Evolutionary conservation across 148 eudicot species (phyloP), one percentile per base, ranked within the genome.

Genomic region (Cornus suecica): DNA sequence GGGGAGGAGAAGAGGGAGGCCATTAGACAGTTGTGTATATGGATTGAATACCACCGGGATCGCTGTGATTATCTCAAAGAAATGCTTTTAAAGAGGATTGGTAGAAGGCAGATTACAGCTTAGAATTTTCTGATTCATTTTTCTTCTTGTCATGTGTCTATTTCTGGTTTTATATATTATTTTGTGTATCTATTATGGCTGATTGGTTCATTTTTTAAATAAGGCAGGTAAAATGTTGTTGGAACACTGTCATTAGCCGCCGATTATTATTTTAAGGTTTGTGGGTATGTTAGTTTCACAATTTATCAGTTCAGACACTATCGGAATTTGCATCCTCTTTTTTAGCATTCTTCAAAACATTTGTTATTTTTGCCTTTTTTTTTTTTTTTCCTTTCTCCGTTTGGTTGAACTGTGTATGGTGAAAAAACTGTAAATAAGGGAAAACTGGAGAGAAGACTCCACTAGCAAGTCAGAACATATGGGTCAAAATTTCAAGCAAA

Each of bases 1-100:
- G 83, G 84, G 32, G 94, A 91, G 65, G 94, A 91, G 87, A 93
- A 93, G 77, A 87, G 87, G 34, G 91, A 91, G 76, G 98, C 91
- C 15, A 93, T 93, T 66, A 87, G 84, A 81, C 96, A 91, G 83
- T 77, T 93, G 70, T 91, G 94, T 61, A 77, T 91, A 41, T 89
- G 89, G 90, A 79, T 80, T 5, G 98, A 89, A 56, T 83, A 86
- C 80, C 84, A 88, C 72, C 85, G 83, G 15, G 78, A 68, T 71
- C 91, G 88, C 24, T 84, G 84, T 41, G 81, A 83, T 61, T 82
- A 88, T 84, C 89, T 94, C 62, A 84, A 77, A 79, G 85, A 76
- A 31, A 76, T 69, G 29, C 68, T 90, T 28, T 69, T 70, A 11
- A 91, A 91, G 80, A 66, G 71, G 27, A 64, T 69, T 45, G 80